phyloP scores from a whole-genome alignment of 208 protist genomes.

The Leishmania amazonensis region DNA sequence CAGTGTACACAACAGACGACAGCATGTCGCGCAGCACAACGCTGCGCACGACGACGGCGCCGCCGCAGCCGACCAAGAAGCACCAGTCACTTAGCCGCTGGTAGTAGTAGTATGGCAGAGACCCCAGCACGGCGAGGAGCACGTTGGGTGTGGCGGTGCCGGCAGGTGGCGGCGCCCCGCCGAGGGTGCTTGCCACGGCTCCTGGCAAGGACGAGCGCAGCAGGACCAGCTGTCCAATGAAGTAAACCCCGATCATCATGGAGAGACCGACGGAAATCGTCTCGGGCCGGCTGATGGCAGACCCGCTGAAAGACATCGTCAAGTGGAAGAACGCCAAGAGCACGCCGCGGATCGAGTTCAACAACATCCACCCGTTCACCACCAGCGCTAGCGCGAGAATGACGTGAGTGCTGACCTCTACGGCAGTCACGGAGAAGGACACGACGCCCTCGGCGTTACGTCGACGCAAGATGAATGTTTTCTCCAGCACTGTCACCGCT shows the following conservation, averaged over 20 bases:
- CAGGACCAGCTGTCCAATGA: constrained; percentile 71
- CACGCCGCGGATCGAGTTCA: constrained; percentile 74
- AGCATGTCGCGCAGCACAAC: constrained; percentile 41
- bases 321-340: constrained; percentile 78
- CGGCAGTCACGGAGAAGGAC: constrained; percentile 33
- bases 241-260: constrained; percentile 73
- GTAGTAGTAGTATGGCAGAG: constrained; percentile 65
- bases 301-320: constrained; percentile 53
- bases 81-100: constrained; percentile 72
- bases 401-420: constrained; percentile 34
- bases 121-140: constrained; percentile 42
- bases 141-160: constrained; percentile 21
- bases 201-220: constrained; percentile 54
- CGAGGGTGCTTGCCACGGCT: neutral
- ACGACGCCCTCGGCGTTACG: neutral
- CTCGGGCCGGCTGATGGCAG: constrained; percentile 60
- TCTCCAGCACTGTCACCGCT: constrained; percentile 50
- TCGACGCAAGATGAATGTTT: constrained; percentile 30
- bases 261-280: constrained; percentile 63
- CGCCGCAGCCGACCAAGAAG: constrained; percentile 48
- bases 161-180: neutral
- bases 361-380: constrained; percentile 77
- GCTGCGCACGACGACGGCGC: constrained; percentile 40
- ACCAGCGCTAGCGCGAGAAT: constrained; percentile 50
- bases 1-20: constrained; percentile 28